Percentiles rank a stretch among this genome's conserved stretches.
Conservation (phyloP, 306 rosid genomes). For the Quercus gilva region DNA sequence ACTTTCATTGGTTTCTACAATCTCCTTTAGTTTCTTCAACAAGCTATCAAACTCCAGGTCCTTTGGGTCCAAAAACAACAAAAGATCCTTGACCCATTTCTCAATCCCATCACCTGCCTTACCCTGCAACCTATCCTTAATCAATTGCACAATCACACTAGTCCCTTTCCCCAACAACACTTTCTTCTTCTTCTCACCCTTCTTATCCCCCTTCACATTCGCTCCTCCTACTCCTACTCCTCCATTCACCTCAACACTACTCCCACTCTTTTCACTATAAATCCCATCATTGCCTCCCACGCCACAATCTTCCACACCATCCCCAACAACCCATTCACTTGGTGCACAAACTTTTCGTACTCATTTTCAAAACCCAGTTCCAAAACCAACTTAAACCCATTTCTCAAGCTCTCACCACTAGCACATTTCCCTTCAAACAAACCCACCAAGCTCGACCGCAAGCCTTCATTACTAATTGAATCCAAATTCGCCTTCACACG, state of each 20-base stretch:
- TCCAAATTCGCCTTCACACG: constrained; percentile 46
- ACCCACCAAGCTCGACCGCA: constrained; percentile 34
- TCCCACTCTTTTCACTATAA: constrained; percentile 36
- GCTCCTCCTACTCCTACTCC: constrained; percentile 50
- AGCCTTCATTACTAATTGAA: constrained; percentile 16
- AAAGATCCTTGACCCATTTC: constrained; percentile 45
- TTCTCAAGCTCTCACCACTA: constrained; percentile 35
- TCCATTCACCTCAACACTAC: constrained; percentile 33
- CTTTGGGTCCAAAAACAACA: constrained; percentile 54
- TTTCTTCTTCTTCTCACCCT: constrained; percentile 76
- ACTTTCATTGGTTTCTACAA: constrained; percentile 87
- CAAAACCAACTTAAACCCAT: constrained; percentile 34
- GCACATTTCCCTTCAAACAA: constrained; percentile 53
- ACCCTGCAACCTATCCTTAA: constrained; percentile 64
- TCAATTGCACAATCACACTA: constrained; percentile 50
- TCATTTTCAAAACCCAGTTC: constrained; percentile 42
- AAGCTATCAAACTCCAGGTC: constrained; percentile 48
- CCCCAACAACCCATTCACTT: constrained; percentile 43
- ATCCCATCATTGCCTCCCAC: constrained; percentile 64
- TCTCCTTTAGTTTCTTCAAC: constrained; percentile 62
- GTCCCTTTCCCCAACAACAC: constrained; percentile 76
- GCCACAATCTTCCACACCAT: constrained; percentile 70
- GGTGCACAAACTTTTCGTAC: constrained; percentile 50
- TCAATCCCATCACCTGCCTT: constrained; percentile 26
- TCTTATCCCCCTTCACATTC: constrained; percentile 44